Evolutionary conservation across 1,284 basidiomycete genomes (phyloP), one percentile per base, ranked within the genome.

Genomic region (Malassezia dermatis): DNA sequence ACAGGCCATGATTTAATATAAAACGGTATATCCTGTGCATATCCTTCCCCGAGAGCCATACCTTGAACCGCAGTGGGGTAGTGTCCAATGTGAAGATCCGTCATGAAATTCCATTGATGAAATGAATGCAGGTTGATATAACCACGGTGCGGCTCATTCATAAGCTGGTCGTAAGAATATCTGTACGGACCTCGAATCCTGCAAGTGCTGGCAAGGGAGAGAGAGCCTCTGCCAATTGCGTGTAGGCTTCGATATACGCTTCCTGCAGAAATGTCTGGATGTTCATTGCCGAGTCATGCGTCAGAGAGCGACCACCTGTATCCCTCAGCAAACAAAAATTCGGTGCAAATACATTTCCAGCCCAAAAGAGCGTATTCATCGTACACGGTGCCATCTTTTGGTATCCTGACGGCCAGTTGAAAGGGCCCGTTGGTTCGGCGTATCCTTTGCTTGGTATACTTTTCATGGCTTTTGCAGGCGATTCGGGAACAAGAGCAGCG

Each of bases 121-220:
- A 95, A 80, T 2, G 88, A 88, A 37, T 82, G 79, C 3, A 93
- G 78, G 53, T 86, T 82, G 58, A 94, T 83, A 69, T 90, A 94
- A 23, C 93, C 94, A 67, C 85, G 80, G 76, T 98, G 91, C 0
- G 93, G 93, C 75, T 98, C 93, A 67, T 98, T 98, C 81, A 95
- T 86, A 15, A 69, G 66, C 61, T 63, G 46, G 15, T 17, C 23
- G 28, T 8, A 40, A 39, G 21, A 3, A 30, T 17, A 10, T 2
- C 4, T 12, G 45, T 17, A 47, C 52, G 39, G 24, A 74, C 65
- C 81, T 96, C 87, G 58, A 95, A 91, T 0, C 93, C 93, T 15
- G 94, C 69, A 0, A 94, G 86, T 3, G 83, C 84, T 11, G 87
- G 83, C 31, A 91, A 75, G 54, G 83, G 81, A 6, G 83, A 84